Evolutionary conservation across 1,284 basidiomycete genomes (phyloP).

Genomic region (Puccinia polysora): DNA sequence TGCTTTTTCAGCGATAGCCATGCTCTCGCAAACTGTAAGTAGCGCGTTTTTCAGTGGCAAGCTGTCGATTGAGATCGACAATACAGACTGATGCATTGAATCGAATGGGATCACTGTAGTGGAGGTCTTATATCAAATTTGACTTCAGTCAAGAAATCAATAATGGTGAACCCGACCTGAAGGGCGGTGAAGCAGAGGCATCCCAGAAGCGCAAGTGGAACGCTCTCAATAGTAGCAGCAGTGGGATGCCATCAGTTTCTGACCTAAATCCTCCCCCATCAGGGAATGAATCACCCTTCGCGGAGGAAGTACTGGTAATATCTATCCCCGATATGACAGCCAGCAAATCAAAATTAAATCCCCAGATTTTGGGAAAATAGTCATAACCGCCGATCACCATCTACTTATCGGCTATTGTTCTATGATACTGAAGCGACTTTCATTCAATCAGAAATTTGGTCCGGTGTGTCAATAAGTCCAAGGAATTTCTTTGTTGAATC

Average conservation of each 20-base stretch:
- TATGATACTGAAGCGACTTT: too few relatives aligned
- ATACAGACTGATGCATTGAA: not conserved
- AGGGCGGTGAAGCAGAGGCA: not conserved
- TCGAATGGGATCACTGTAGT: not conserved
- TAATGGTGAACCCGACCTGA: not conserved
- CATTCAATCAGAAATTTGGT: too few relatives aligned
- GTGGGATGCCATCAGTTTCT: not conserved
- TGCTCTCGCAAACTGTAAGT: conserved; percentile 39
- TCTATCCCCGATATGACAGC: not conserved
- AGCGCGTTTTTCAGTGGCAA: not conserved
- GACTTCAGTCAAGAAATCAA: conserved; percentile 12
- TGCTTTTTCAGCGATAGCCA: conserved; percentile 35
- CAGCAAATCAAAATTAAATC: not conserved
- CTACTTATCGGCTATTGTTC: too few relatives aligned
- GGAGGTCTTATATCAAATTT: conserved; percentile 22
- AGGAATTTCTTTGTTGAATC: too few relatives aligned
- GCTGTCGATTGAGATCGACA: not conserved
- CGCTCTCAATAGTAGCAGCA: conserved; percentile 10
- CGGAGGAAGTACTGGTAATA: conserved; percentile 12
- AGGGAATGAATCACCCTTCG: not conserved
- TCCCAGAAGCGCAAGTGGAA: conserved; percentile 9
- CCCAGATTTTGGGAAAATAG: too few relatives aligned
- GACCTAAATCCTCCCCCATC: not conserved
- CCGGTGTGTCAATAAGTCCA: too few relatives aligned
- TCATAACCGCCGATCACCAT: too few relatives aligned